Percentiles rank a stretch among this genome's conserved stretches.
These are phyloP conservation scores for Ceratopteris richardii DNA, from an alignment of 75 land plant genomes.

Conservation along the genomic window DNA sequence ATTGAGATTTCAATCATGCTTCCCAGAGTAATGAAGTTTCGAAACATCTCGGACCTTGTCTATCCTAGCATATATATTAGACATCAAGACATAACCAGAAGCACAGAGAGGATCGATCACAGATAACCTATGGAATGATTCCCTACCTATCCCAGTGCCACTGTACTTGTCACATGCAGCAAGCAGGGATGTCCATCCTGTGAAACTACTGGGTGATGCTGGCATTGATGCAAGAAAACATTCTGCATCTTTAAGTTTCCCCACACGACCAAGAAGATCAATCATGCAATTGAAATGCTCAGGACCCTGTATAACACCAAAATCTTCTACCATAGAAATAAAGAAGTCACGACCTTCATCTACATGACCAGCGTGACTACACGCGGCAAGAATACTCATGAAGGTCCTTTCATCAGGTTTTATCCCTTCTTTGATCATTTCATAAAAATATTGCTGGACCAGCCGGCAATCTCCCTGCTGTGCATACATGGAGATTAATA, in stretches of 20 bases:
- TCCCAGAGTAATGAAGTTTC: too few relatives aligned
- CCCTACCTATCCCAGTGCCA: background rate
- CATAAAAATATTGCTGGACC: constrained; percentile 1
- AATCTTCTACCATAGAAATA: constrained; percentile 1
- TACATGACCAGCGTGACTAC: constrained; percentile 7
- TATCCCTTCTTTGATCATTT: constrained; percentile 13
- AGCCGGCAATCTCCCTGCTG: constrained; percentile 6
- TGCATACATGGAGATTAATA: constrained; percentile 4
- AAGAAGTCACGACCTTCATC: constrained; percentile 3
- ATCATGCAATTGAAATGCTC: constrained; percentile 11
- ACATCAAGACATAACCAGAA: background rate
- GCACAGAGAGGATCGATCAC: constrained; percentile 1
- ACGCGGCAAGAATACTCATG: constrained; percentile 12
- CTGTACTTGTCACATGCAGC: constrained; percentile 1
- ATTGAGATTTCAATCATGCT: too few relatives aligned
- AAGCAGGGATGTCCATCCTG: constrained; percentile 1
- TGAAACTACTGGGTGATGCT: background rate
- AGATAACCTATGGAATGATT: background rate
- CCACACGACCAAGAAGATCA: constrained; percentile 8
- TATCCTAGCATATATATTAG: background rate
- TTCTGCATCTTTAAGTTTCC: constrained; percentile 2
- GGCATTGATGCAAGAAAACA: background rate
- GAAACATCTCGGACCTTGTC: background rate
- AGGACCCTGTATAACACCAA: background rate
- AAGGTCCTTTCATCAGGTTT: constrained; percentile 14